A percentile compares a stretch with the other conserved stretches of the same genome.
Evolutionary conservation across 805 yeast species (phyloP).

Genomic region (Kluyveromyces siamensis): DNA sequence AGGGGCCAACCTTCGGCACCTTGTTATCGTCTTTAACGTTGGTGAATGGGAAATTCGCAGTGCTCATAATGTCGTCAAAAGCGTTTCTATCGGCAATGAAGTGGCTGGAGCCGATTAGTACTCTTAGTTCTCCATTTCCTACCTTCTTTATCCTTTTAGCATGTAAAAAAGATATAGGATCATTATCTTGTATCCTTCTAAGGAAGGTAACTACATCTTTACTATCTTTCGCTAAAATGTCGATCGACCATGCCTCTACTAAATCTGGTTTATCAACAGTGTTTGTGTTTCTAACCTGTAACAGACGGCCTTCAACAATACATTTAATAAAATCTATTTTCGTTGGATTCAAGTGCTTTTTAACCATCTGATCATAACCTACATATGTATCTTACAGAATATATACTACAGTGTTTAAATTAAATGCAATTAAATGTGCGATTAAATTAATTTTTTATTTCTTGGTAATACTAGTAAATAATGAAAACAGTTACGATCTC

Average conservation of each 20-base stretch:
- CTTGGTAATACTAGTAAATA: too few relatives aligned
- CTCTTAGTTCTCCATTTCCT: slow-evolving; percentile 10
- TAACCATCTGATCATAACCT: slow-evolving; percentile 25
- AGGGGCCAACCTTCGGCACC: slow-evolving; percentile 60
- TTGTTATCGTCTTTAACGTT: slow-evolving; percentile 14
- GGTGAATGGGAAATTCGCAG: slow-evolving; percentile 11
- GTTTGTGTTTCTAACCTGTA: slow-evolving; percentile 33
- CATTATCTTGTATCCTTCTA: slow-evolving; percentile 18
- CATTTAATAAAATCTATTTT: slow-evolving; percentile 40
- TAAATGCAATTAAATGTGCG: too few relatives aligned
- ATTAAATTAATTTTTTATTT: too few relatives aligned
- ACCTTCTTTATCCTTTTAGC: slow-evolving; percentile 47
- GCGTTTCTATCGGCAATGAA: slow-evolving; percentile 22
- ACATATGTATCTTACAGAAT: background rate
- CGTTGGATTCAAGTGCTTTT: slow-evolving; percentile 26
- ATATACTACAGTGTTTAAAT: background rate
- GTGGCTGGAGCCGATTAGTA: slow-evolving; percentile 40
- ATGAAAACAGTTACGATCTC: background rate
- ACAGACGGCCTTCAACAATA: slow-evolving; percentile 34
- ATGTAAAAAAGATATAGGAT: slow-evolving; percentile 24
- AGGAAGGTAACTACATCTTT: slow-evolving; percentile 19
- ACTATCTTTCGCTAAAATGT: slow-evolving; percentile 32
- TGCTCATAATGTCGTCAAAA: slow-evolving; percentile 15
- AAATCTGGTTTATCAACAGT: slow-evolving; percentile 16
- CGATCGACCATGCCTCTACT: slow-evolving; percentile 40